Evolutionary conservation across 2,329 filamentous ascomycete species (phyloP), one percentile per base, ranked within the genome.

Genomic region (Fusarium gaditjirri): DNA sequence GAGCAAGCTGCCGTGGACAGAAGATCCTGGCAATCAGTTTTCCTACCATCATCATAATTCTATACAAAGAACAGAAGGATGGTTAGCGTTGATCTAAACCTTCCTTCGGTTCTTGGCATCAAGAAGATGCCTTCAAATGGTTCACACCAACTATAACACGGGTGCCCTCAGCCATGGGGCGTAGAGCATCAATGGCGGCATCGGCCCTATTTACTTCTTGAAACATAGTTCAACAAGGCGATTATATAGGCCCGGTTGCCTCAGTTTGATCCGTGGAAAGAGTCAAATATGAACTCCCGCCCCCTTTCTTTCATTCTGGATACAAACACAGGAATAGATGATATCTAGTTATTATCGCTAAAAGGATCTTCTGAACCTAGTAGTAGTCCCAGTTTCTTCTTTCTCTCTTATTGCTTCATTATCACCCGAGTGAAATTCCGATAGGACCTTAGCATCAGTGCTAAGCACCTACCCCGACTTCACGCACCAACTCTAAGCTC

Each of bases 221-320:
- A 43, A 42, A 23, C 31, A 64, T 42, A 33, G 46, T n/a, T 33
- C 41, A 54, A 49, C 58, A 56, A 47, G 50, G 49, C 47, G 35
- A 38, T 25, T 27, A 27, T n/a, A 46, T 52, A 52, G 49, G 49
- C 49, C 33, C 57, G 55, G 55, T 44, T 39, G 27, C 44, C 33
- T 21, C n/a, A 14, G 29, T 36, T 29, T 44, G 21, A n/a, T 52
- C 33, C 23, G 31, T 25, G 29, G 42, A 35, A 35, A 35, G 38
- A 38, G n/a, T 23, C 31, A 39, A 64, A 38, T 46, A 44, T 29
- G 39, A 36, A 35, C 52, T 58, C 31, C 14, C 27, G 27, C 17
- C 65, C 58, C 66, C 46, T 69, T 69, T 65, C 65, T 55, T 36
- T 65, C 59, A 53, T 43, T 47, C 25, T 33, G 23, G 42, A 42